phyloP scores from a whole-genome alignment of 371 early-diverging fungal genomes.

The Mucor irregularis region DNA sequence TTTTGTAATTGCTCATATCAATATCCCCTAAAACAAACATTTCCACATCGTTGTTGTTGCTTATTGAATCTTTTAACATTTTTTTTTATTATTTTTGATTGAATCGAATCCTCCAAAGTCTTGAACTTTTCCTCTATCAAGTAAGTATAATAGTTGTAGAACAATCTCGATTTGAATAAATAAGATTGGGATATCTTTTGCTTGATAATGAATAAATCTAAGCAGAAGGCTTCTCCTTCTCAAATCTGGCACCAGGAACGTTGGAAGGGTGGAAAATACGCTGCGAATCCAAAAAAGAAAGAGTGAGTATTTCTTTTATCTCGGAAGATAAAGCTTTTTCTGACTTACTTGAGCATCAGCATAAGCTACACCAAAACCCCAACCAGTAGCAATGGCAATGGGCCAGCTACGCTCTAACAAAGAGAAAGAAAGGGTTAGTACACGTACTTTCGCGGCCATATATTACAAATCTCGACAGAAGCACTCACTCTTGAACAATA shows the following conservation, averaged over 20 bases:
- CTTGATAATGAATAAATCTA: no score
- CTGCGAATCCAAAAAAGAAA: conserved; percentile 24
- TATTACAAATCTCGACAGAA: no score
- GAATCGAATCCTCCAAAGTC: no score
- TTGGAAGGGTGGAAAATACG: conserved; percentile 52
- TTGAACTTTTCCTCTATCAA: no score
- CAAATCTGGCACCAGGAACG: conserved; percentile 46
- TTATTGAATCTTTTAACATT: no score
- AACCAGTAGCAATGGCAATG: conserved; percentile 84
- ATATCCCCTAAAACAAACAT: no score
- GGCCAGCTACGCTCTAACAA: conserved; percentile 84
- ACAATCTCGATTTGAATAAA: no score
- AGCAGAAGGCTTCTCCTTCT: conserved; percentile 49
- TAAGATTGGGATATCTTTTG: no score
- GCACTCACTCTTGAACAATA: conserved; percentile 85
- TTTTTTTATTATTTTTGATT: no score
- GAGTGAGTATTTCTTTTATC: neutral
- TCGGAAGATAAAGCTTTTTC: neutral
- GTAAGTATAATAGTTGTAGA: no score
- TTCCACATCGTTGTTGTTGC: no score
- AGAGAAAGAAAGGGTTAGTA: neutral
- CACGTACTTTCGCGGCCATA: neutral
- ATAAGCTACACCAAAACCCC: conserved; percentile 86
- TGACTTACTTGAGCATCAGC: conserved; percentile 76
- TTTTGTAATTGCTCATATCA: no score